Base-by-base conservation (phyloP, 202 grass and related monocot genomes). In the Miscanthus sacchariflorus region DNA sequence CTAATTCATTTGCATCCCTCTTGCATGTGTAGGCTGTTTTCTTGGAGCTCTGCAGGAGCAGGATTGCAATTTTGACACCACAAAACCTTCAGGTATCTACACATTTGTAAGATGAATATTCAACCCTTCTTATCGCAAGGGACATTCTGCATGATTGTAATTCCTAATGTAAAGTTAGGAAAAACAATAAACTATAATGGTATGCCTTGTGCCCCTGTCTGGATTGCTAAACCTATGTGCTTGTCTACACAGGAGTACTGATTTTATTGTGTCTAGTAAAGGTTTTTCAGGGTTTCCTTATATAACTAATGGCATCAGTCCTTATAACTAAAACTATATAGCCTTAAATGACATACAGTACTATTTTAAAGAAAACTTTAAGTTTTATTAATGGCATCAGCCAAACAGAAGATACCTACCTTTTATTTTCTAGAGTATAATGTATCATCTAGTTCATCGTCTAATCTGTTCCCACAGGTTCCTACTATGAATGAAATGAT, bases 401-500 rank as follows among this genome's bases (percentile, higher is more conserved):
- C 0, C 3, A 81, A 74, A 85, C 54, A 81, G 33, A 74, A 13
- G 3, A 35, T 74, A 15, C 44, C 27, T 35, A 38, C 67, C 9
- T 68, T 43, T 45, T 78, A 3, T 39, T 18, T 78, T 38, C 1
- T 13, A 18, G 13, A 74, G 45, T 68, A 52, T 76, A 76, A 71
- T 66, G 56, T 49, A 64, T 76, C 14, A 49, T 59, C 39, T 73
- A 3, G 40, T 74, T 54, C 54, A 40, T 74, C 12, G 28, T 83
- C 59, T 46, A 33, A 72, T 33, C 74, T 82, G 2, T 64, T 74
- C 24, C 73, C 67, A 77, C 83, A 99, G 96, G 96, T 99, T 82
- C 97, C 97, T 70, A 99, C 92, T 68, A 76, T 93, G 84, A 93
- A 86, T 25, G 92, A 99, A 87, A 99, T 99, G 97, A 87, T 95